Evolutionary conservation across 257 asterid species (phyloP), one percentile per base, ranked within the genome.

Genomic region (Nicotiana knightiana): DNA sequence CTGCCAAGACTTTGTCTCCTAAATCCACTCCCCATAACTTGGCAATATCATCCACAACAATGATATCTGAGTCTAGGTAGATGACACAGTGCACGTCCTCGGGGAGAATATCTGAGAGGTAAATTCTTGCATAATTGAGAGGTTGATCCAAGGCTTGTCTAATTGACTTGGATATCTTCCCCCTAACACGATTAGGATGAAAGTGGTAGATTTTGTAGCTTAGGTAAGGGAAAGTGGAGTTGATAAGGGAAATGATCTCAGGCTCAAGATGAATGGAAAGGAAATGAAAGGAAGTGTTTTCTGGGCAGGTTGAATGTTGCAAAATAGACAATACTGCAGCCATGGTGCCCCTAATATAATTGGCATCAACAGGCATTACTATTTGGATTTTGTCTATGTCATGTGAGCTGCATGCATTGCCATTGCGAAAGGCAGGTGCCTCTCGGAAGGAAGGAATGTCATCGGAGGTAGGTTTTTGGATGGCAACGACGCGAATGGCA

Each of bases 71-170:
- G 30, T 94, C 98, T 17, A 94, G 65, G 68, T 94, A 93, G 21
- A 94, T 93, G 3, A 91, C 97, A 9, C 94, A 94, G 11, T 76
- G 63, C 13, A 94, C 97, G 0, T 77, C 53, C 13, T 1, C 4
- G 0, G 97, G 93, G 8, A 94, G 89, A 48, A 94, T 91, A 67
- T 93, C 97, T 0, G 92, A 82, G 85, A 94, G 88, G 87, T 93
- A 94, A 24, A 94, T 91, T 6, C 98, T 82, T 0, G 98, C 97
- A 48, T 94, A 94, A 82, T 93, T 94, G n/a, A 94, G 76, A 4
- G 97, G 98, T 62, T 94, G 98, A 84, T 93, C 98, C 65, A 94
- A 73, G 35, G 98, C 97, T 55, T 91, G 94, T 12, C 97, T 82
- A 18, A 94, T 91, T 62, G 98, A 94, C 66, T 90, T 93, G 1